Evolutionary conservation across 2,329 filamentous ascomycete species (phyloP).

Genomic region (Sarocladiaceae sp.): DNA sequence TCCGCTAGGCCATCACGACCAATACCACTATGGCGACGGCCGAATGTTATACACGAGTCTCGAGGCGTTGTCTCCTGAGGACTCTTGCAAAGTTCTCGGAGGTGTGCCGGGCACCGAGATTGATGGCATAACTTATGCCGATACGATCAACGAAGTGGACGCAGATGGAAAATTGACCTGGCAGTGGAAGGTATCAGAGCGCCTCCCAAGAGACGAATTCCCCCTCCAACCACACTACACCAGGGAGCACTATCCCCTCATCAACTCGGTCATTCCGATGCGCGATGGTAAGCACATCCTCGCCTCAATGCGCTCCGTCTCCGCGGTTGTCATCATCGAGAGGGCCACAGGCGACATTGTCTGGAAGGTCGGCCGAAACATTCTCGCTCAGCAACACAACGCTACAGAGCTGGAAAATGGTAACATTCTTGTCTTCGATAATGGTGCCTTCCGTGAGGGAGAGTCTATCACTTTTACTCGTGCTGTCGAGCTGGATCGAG

Average conservation of each 20-base stretch:
- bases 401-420: conserved; percentile 24
- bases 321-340: conserved; percentile 23
- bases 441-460: conserved; percentile 23
- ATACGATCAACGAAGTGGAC: conserved; percentile 25
- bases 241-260: conserved; percentile 25
- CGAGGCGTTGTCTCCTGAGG: conserved; percentile 20
- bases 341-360: conserved; percentile 21
- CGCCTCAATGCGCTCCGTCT: conserved; percentile 23
- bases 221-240: conserved; percentile 26
- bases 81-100: conserved; percentile 22
- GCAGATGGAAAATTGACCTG: conserved; percentile 18
- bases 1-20: conserved; percentile 23
- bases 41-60: conserved; percentile 22
- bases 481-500: conserved; percentile 20
- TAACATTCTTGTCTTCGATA: conserved; percentile 26
- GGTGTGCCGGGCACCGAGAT: conserved; percentile 21
- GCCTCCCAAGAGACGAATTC: conserved; percentile 20
- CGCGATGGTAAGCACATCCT: conserved; percentile 23
- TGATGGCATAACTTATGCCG: conserved; percentile 23
- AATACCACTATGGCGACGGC: conserved; percentile 23
- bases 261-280: conserved; percentile 24
- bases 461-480: conserved; percentile 25
- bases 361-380: conserved; percentile 20
- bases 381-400: conserved; percentile 25
- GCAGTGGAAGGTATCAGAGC: conserved; percentile 25